Conservation (phyloP, 2,329 filamentous ascomycete genomes). For the Paecilomyces formosus region DNA sequence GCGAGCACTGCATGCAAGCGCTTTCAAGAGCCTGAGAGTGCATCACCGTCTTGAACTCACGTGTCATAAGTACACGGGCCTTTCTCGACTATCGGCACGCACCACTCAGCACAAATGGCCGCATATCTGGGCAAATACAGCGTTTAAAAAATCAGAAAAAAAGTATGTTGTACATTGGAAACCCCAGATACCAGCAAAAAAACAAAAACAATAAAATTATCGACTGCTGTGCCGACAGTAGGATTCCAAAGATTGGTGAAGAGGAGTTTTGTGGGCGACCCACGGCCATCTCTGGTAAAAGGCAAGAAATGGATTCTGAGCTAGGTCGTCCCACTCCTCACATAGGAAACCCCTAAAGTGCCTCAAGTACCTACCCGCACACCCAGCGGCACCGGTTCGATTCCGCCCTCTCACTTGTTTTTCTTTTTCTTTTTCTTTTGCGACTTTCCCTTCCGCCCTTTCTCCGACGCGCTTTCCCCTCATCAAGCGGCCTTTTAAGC, state of each 20-base stretch:
- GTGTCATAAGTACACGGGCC: not conserved
- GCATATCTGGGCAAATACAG: not conserved
- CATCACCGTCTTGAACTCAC: too few species aligned
- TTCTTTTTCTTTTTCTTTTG: slow-evolving; percentile 2
- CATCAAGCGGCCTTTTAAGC: slow-evolving; percentile 4
- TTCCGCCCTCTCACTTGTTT: slow-evolving; percentile 7
- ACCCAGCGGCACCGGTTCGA: slow-evolving; percentile 20
- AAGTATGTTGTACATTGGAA: not conserved
- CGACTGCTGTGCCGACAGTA: slow-evolving; percentile 38
- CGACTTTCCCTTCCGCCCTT: not conserved
- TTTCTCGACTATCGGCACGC: not conserved
- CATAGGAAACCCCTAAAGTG: not conserved
- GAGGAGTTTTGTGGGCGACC: slow-evolving; percentile 53
- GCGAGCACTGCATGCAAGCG: too few species aligned
- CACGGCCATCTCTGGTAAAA: slow-evolving; percentile 77
- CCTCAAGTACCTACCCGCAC: slow-evolving; percentile 4
- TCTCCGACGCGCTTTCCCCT: slow-evolving; percentile 4
- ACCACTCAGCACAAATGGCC: not conserved
- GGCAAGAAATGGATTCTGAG: slow-evolving; percentile 67
- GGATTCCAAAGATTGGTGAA: slow-evolving; percentile 51
- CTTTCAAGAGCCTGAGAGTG: too few species aligned
- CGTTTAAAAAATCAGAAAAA: not conserved
- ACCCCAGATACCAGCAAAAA: slow-evolving; percentile 11
- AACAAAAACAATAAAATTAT: slow-evolving; percentile 24
- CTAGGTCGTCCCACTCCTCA: slow-evolving; percentile 63